Percentiles rank a stretch among this genome's conserved stretches.
phyloP scores from a whole-genome alignment of 306 rosid genomes.

The Fragaria ananassa region DNA sequence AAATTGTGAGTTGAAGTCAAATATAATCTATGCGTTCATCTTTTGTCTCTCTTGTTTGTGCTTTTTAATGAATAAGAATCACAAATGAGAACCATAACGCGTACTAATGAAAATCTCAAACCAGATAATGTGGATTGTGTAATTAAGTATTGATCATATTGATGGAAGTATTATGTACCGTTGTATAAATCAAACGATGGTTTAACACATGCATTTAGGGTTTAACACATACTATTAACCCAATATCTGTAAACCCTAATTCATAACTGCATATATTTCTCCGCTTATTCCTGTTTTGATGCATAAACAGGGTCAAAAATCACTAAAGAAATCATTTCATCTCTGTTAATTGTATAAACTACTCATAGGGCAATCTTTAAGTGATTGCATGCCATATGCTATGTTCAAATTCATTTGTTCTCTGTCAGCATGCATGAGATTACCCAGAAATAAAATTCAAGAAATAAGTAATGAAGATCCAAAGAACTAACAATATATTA shows the following conservation, averaged over 20 bases:
- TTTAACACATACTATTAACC: background rate
- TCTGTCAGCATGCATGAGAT: background rate
- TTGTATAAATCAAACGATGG: background rate
- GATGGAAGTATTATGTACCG: background rate
- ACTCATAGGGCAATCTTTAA: background rate
- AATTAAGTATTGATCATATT: background rate
- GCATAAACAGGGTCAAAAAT: background rate
- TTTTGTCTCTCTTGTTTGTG: no score
- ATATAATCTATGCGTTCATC: background rate
- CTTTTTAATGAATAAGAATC: no score
- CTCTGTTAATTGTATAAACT: background rate
- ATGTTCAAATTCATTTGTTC: background rate
- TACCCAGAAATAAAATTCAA: background rate
- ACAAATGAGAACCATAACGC: background rate
- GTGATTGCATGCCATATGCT: background rate
- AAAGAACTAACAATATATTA: background rate
- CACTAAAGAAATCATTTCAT: background rate
- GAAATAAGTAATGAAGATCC: background rate
- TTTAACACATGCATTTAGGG: background rate
- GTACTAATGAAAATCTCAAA: background rate
- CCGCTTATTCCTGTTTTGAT: background rate
- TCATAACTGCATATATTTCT: background rate
- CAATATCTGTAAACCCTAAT: constrained; percentile 2
- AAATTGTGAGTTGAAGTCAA: background rate
- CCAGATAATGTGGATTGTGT: background rate